phyloP scores from a whole-genome alignment of 1,139 yeast species.

The Eremothecium cymbalariae region DNA sequence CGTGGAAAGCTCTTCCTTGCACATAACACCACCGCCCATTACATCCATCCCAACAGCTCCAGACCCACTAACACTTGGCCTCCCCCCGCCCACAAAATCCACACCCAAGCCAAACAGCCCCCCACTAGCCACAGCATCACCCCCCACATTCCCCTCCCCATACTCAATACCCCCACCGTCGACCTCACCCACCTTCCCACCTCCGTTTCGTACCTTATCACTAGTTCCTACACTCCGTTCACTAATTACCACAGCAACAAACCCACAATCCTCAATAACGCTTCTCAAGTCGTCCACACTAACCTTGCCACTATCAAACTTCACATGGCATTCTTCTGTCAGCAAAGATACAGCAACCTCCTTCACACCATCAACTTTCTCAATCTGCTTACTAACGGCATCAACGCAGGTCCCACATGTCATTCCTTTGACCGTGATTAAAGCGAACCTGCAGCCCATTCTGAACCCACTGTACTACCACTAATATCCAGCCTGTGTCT shows the following conservation, averaged over 20 bases:
- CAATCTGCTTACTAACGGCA: constrained; percentile 50
- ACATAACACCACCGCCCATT: too few relatives aligned
- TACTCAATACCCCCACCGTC: constrained; percentile 4
- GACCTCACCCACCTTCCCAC: constrained; percentile 13
- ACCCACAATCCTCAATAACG: constrained; percentile 67
- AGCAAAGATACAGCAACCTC: constrained; percentile 56
- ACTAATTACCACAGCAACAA: constrained; percentile 44
- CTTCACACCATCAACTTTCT: constrained; percentile 41
- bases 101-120: constrained; percentile 4
- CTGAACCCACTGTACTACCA: too few relatives aligned
- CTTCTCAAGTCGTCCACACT: constrained; percentile 36
- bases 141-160: too few relatives aligned
- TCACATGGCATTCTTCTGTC: constrained; percentile 62
- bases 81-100: too few relatives aligned
- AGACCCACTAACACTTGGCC: too few relatives aligned
- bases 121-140: not conserved
- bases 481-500: too few relatives aligned
- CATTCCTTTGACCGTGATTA: constrained; percentile 53
- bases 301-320: constrained; percentile 35
- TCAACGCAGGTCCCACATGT: constrained; percentile 79
- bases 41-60: too few relatives aligned
- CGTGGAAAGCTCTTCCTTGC: too few relatives aligned
- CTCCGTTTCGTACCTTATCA: not conserved
- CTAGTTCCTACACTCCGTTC: too few relatives aligned
- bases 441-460: constrained; percentile 4